phyloP scores from a whole-genome alignment of 208 protist species.

The Wallacemonas sp. region DNA sequence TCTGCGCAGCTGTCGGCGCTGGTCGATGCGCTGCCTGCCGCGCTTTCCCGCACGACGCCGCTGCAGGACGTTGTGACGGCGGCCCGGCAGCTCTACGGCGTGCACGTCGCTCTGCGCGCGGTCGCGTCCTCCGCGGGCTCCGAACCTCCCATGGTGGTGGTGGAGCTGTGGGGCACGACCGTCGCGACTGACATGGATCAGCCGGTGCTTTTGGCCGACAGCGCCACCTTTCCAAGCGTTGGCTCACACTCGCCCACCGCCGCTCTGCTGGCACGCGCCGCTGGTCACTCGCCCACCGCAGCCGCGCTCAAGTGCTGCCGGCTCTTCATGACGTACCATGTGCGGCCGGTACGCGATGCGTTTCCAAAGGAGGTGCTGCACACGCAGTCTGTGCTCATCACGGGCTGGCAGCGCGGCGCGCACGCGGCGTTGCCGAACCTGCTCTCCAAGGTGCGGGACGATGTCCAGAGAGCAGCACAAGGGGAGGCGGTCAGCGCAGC shows the following conservation, averaged over 20 bases:
- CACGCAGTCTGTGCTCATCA: background rate
- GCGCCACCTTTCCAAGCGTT: no score
- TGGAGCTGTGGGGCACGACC: conserved; percentile 25
- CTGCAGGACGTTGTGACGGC: conserved; percentile 21
- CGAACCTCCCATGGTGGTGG: no score
- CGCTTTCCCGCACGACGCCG: conserved; percentile 22
- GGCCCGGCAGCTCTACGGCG: conserved; percentile 25
- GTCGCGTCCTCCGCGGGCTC: no score
- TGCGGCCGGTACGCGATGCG: background rate
- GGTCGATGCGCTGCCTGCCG: background rate
- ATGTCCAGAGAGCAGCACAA: no score
- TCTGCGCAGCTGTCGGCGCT: no score
- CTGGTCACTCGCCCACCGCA: background rate
- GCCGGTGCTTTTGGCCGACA: no score
- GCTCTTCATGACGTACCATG: conserved; percentile 1
- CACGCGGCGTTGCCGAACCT: background rate
- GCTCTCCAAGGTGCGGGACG: background rate
- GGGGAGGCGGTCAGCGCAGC: no score
- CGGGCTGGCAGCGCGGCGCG: conserved; percentile 18
- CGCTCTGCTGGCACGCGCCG: background rate
- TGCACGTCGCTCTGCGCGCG: conserved; percentile 18
- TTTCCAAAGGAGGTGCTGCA: background rate
- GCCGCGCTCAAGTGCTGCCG: conserved; percentile 1
- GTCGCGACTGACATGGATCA: background rate
- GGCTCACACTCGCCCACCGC: no score